These are phyloP conservation scores for Coniosporium tulheliwenetii DNA, from an alignment of 2,329 filamentous ascomycete species.

Conservation along the genomic window DNA sequence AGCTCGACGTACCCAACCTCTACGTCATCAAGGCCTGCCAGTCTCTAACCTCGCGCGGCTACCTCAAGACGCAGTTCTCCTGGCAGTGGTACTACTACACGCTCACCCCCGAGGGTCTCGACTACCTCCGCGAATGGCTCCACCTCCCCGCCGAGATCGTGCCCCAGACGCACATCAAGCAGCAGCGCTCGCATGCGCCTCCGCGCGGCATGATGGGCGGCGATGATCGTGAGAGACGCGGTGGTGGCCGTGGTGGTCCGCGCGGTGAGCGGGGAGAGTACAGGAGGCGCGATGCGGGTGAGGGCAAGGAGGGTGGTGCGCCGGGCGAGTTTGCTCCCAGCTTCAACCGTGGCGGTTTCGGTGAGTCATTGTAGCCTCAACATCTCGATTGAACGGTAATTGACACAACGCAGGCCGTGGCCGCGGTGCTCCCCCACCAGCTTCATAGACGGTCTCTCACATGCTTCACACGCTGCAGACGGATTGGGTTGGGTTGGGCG, in stretches of 20 bases:
- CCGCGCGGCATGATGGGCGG: slow-evolving; percentile 95
- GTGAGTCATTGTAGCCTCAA: slow-evolving; percentile 32
- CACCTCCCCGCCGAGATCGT: slow-evolving; percentile 99
- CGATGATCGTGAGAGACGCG: slow-evolving; percentile 70
- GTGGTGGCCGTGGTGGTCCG: slow-evolving; percentile 67
- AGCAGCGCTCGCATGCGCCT: slow-evolving; percentile 95
- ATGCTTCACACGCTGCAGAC: not conserved
- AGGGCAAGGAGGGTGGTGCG: slow-evolving; percentile 80
- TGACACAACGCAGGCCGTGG: slow-evolving; percentile 48
- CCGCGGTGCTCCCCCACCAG: slow-evolving; percentile 50
- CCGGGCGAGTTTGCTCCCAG: slow-evolving; percentile 83
- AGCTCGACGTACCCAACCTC: slow-evolving; percentile 99
- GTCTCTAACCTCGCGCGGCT: slow-evolving; percentile 94
- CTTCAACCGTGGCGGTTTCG: slow-evolving; percentile 34
- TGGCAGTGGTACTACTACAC: slow-evolving; percentile 99
- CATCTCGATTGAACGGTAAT: too few relatives aligned
- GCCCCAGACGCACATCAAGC: slow-evolving; percentile 99
- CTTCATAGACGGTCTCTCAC: slow-evolving; percentile 2
- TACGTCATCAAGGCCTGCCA: slow-evolving; percentile 97
- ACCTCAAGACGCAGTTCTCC: slow-evolving; percentile 99
- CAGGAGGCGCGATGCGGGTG: slow-evolving; percentile 74
- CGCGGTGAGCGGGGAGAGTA: slow-evolving; percentile 63
- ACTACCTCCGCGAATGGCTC: slow-evolving; percentile 99
- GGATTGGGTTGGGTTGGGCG: slow-evolving; percentile 24
- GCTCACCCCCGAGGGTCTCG: slow-evolving; percentile 96